Base-by-base conservation (phyloP, 805 yeast genomes). In the Starmerella stellata region DNA sequence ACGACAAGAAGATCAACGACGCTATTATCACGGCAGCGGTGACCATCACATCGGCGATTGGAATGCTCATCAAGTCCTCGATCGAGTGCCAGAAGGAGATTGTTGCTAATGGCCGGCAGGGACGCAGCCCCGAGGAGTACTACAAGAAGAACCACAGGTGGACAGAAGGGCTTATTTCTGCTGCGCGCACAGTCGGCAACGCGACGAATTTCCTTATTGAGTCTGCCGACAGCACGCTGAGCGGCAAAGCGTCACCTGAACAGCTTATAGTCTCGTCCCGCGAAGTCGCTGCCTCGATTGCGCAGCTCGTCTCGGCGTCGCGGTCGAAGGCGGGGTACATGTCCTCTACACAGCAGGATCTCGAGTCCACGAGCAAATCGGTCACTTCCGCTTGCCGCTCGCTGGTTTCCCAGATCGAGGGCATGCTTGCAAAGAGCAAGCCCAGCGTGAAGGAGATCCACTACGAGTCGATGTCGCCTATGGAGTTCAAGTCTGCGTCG, bases 111-210 rank as follows among this genome's bases (percentile, higher is more conserved):
- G 81, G 80, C 32, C 65, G 68, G 42, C 87, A 87, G 3, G 56
- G 72, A 0, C 72, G 68, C 35, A 64, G 80, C 1, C 65, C 72
- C 41, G 71, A 82, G 13, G 78, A 78, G 34, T 82, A 76, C 56
- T 83, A 83, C 60, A 78, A 76, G 55, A 81, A 80, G 58, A 78
- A 82, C 56, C 82, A 75, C 57, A 68, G 87, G 50, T 82, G 95
- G 95, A 80, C 94, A 0, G 93, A 83, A 58, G 95, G 95, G 18
- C 71, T 82, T 41, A 74, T 82, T 23, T 78, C 92, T 43, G 94
- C 94, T 15, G 81, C 93, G 1, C 75, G 77, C 50, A 75, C 87
- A 1, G 90, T 82, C 30, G 93, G 92, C 2, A 70, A 71, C 2
- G 72, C 93, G 1, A 83, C 95, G 2, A 77, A 75, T 50, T 62